phyloP scores from a whole-genome alignment of 371 early-diverging fungal species.

The Phascolomyces articulosus region DNA sequence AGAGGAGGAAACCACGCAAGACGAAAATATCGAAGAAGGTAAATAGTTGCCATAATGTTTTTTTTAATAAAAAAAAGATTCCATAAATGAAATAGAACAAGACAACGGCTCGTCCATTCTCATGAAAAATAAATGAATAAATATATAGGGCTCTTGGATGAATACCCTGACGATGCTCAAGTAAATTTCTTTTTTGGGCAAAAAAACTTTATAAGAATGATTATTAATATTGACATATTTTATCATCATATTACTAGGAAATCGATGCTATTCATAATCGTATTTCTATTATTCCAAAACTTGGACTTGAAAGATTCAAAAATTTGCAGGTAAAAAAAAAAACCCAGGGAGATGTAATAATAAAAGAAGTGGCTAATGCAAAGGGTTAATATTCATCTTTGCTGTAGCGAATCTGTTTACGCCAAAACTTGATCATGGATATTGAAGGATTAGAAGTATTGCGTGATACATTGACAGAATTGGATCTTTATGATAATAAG shows the following conservation, averaged over 20 bases:
- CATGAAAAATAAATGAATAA: neutral
- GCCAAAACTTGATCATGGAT: constrained; percentile 88
- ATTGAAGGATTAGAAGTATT: constrained; percentile 73
- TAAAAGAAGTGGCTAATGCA: neutral
- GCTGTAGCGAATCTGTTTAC: constrained; percentile 74
- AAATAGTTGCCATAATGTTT: neutral
- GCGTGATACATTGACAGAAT: constrained; percentile 68
- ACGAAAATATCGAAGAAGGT: neutral
- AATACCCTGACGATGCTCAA: constrained; percentile 1
- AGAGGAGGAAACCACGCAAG: neutral
- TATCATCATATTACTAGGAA: constrained; percentile 47
- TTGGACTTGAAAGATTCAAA: constrained; percentile 73
- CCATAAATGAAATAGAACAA: neutral
- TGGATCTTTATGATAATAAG: constrained; percentile 97
- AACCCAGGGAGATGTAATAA: no score
- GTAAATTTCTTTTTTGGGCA: neutral
- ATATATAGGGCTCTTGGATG: neutral
- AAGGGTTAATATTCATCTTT: neutral
- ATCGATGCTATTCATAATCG: constrained; percentile 85
- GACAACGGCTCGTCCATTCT: neutral
- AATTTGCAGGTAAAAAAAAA: constrained; percentile 58
- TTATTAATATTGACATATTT: neutral
- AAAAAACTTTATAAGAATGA: neutral
- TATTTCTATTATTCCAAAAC: constrained; percentile 58
- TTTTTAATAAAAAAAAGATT: neutral